Percentiles rank a stretch among this genome's conserved stretches.
phyloP scores from a whole-genome alignment of 371 early-diverging fungal genomes.

The Syncephalis plumigaleata region DNA sequence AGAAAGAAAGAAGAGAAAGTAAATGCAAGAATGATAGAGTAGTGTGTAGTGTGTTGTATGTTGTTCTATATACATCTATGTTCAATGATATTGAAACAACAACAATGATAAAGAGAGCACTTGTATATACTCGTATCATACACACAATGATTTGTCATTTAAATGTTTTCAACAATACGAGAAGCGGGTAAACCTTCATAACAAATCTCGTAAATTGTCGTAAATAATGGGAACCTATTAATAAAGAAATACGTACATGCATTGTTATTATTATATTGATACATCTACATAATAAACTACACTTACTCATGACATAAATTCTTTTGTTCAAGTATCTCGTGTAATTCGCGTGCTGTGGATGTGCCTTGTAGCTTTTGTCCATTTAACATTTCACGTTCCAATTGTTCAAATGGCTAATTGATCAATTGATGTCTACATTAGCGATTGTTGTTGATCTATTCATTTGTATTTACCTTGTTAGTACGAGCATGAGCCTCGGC shows the following conservation, averaged over 20 bases:
- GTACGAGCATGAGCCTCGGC: conserved; percentile 82
- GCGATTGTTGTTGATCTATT: background rate
- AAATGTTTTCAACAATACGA: background rate
- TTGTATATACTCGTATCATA: too few relatives aligned
- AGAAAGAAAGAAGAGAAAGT: too few relatives aligned
- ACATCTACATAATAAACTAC: conserved; percentile 41
- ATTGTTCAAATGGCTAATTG: conserved; percentile 63
- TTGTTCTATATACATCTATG: too few relatives aligned
- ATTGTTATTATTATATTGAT: background rate
- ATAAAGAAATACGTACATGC: background rate
- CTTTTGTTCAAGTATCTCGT: conserved; percentile 51
- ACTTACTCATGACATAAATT: conserved; percentile 35
- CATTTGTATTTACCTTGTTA: conserved; percentile 45
- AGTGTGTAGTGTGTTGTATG: too few relatives aligned
- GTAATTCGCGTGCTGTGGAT: conserved; percentile 76
- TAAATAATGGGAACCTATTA: conserved; percentile 5
- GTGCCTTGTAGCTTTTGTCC: conserved; percentile 98
- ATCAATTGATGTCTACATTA: background rate
- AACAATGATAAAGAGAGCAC: too few relatives aligned
- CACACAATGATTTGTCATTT: too few relatives aligned
- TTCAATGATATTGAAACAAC: too few relatives aligned
- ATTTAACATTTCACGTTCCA: conserved; percentile 82
- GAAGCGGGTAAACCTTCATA: conserved; percentile 1
- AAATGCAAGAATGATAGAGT: too few relatives aligned
- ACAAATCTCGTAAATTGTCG: conserved; percentile 3